Evolutionary conservation across 2,329 filamentous ascomycete genomes (phyloP), one percentile per base, ranked within the genome.

Genomic region (Botryotinia globosa): DNA sequence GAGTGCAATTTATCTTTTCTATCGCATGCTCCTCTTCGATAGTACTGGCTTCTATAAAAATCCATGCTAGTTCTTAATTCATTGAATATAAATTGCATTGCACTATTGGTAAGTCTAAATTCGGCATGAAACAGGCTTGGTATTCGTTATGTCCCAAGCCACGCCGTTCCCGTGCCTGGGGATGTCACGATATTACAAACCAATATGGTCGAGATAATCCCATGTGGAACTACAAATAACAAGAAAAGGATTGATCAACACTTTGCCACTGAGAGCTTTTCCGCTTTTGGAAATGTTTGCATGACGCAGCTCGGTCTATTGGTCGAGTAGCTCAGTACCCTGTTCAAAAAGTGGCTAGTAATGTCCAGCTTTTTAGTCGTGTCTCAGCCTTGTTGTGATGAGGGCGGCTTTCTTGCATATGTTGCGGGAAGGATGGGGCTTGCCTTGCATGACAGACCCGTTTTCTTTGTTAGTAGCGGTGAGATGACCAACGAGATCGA

Each of bases 311-410:
- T 54, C 20, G 25, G 10, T 37, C 25, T 29, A 67, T 67, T 67
- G 64, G 45, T 29, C 9, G 9, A 29, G 29, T 16, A 14, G 18
- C 37, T 39, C 32, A 6, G 14, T 12, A 42, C 34, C 65, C 48
- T 56, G 48, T 20, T 68, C 51, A 32, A 25, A 44, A 68, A 20
- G 37, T 39, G 48, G 48, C n/a, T 56, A 18, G 37, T 32, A 56
- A 9, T 42, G 14, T 42, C 34, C 34, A 67, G 25, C 34, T 32
- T 54, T 39, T 32, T 42, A n/a, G 18, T 56, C n/a, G n/a, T 68
- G 48, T 68, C 65, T 68, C 65, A 68, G 65, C 34, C 65, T 42
- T 68, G 34, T 56, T 68, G 48, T 67, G 65, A 67, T 56, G 34
- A 56, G 56, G 48, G 44, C n/a, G n/a, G 48, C 25, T 32, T 42